Base-by-base conservation (phyloP, 2,329 filamentous ascomycete genomes). In the Microsporum ferrugineum region DNA sequence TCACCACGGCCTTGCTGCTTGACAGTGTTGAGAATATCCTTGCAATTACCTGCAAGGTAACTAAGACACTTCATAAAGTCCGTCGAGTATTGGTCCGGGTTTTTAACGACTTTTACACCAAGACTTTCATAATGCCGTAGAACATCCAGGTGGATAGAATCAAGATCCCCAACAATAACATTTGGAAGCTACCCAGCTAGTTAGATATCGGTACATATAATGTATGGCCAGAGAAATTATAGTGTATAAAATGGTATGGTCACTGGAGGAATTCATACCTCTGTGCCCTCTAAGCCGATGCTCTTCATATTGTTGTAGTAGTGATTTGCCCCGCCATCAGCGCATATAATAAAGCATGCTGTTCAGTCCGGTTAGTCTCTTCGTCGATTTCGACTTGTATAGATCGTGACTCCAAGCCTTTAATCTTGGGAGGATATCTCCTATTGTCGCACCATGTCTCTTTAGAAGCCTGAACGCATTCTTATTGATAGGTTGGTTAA, bases 311-410 rank as follows among this genome's bases (percentile, higher is more conserved):
- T 76, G 65, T 84, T 73, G 65, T 81, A 79, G 23, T 96, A 80
- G 41, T 84, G 81, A 70, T 97, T 95, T 53, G 91, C 91, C 29
- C 91, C 94, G 60, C 91, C 94, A 76, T 99, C 94, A 33, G 91
- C 94, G 62, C 91, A 95, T 59, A 97, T 80, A 29, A 82, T 83
- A 63, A 86, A 81, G 27, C 76, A 77, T 59, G 88, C 86, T 88
- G 66, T 61, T 61, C 5, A 55, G 23, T 8, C 12, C 5, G 8
- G 33, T 55, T 36, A 55, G 29, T 12, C 17, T 23, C 17, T 23
- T 23, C 17, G 17, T 23, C 17, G 17, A 23, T 33, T 39, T 31
- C n/a, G 14, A 12, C 5, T 5, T 33, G 23, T 0, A 34, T 12
- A 53, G 29, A 23, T 12, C 12, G 5, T 59, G 17, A 23, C 10